phyloP scores from a whole-genome alignment of 2,329 filamentous ascomycete genomes.

The Diaporthe longicolla region DNA sequence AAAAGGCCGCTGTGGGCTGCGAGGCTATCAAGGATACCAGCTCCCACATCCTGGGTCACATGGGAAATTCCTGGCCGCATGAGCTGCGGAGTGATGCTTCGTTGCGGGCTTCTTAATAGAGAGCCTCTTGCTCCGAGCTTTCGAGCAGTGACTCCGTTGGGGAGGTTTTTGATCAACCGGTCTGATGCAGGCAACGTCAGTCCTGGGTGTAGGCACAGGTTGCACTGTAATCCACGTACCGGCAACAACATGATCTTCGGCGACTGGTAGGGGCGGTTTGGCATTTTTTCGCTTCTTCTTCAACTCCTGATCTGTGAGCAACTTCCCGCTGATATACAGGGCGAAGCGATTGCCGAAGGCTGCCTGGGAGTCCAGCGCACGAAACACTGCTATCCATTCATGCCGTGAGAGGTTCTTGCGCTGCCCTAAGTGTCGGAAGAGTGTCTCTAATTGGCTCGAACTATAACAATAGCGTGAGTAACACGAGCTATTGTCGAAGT shows the following conservation, averaged over 20 bases:
- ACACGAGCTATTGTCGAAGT: neutral
- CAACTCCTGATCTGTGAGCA: neutral
- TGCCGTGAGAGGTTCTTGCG: constrained; percentile 7
- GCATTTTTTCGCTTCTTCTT: constrained; percentile 1
- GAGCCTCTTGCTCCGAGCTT: neutral
- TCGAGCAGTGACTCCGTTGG: neutral
- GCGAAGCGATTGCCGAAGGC: neutral
- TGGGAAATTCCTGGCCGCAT: no score
- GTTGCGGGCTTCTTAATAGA: no score
- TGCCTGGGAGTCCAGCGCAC: neutral
- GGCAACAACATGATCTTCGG: neutral
- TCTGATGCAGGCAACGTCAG: neutral
- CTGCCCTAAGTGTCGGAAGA: neutral
- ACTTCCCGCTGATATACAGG: neutral
- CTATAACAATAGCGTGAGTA: neutral
- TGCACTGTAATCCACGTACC: neutral
- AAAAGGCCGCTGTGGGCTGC: no score
- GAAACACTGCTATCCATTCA: neutral
- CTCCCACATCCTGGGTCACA: no score
- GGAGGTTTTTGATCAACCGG: neutral
- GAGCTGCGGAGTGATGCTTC: no score
- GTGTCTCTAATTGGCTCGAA: neutral
- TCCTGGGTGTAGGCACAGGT: neutral
- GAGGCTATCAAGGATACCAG: no score
- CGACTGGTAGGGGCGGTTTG: neutral